A percentile compares a stretch with the other conserved stretches of the same genome.
Evolutionary conservation across 192 early-diverging fungal genomes (phyloP).

Genomic region (Coemansia sp.): DNA sequence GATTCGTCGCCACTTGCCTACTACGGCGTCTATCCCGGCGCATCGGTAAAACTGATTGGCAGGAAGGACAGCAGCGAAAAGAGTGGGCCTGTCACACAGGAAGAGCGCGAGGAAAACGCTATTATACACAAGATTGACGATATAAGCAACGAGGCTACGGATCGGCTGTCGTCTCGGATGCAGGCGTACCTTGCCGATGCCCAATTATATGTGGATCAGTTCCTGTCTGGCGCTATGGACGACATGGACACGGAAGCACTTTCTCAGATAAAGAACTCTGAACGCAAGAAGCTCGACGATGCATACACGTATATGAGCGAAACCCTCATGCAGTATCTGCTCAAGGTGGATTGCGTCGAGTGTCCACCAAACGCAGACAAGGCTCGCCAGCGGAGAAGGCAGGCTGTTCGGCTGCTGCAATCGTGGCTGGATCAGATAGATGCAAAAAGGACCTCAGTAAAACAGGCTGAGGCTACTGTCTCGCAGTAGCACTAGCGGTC

Average conservation of each 20-base stretch:
- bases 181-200: constrained; percentile 50
- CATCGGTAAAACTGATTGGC: constrained; percentile 74
- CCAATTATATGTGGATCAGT: constrained; percentile 52
- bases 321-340: constrained; percentile 72
- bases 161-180: constrained; percentile 50
- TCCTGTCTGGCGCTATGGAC: constrained; percentile 30
- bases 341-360: constrained; percentile 73
- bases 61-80: constrained; percentile 45
- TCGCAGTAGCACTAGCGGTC: constrained; percentile 20
- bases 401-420: constrained; percentile 73
- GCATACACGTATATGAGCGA: constrained; percentile 67
- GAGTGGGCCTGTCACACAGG: constrained; percentile 29
- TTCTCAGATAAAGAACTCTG: constrained; percentile 37
- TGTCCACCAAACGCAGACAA: constrained; percentile 69
- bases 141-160: constrained; percentile 44
- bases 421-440: constrained; percentile 77
- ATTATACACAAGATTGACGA: constrained; percentile 53
- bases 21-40: constrained; percentile 74
- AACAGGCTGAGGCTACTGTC: constrained; percentile 54
- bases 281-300: constrained; percentile 68
- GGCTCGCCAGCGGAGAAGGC: constrained; percentile 68
- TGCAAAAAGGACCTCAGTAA: constrained; percentile 62
- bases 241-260: constrained; percentile 38
- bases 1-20: constrained; percentile 64
- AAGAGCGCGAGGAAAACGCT: constrained; percentile 51